Evolutionary conservation across 495 filamentous ascomycete genomes (phyloP), one percentile per base, ranked within the genome.

Genomic region (Amniculicola lignicola): DNA sequence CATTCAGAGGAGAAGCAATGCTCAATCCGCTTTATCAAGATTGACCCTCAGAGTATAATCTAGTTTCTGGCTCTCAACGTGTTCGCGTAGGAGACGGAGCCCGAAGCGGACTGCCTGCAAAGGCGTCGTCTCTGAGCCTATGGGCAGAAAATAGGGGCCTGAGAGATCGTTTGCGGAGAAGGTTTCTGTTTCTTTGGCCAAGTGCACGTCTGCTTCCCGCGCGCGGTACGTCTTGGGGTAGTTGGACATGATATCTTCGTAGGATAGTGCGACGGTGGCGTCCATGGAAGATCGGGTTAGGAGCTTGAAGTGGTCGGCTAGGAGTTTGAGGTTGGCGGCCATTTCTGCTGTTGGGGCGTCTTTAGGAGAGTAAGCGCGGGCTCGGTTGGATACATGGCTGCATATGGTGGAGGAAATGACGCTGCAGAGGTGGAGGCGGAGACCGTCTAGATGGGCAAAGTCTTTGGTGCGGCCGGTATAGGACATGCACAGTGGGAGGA

Each of bases 51-150:
- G 23, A 14, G 31, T 22, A 27, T 64, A 53, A 1, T 60, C 24
- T 4, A 60, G 27, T 11, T 43, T 21, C 41, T 64, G 51, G 9
- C 55, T 56, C 16, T 52, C 48, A 37, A 40, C 38, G 44, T 39
- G 57, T 42, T 64, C 61, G 3, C 28, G 22, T 23, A 64, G 51
- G 18, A 60, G 45, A 35, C 37, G 39, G 15, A 60, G 23, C 7
- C 56, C 61, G 45, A 64, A 64, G 11, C 61, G 44, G 4, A 64
- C 61, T 11, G 51, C 51, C 38, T 64, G 61, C 35, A 64, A 51
- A 2, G 61, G 61, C 2, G 57, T 56, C 1, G 57, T 64, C 27
- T 54, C 56, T 18, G 12, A 40, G 9, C 19, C 14, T 18, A 64
- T 39, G 6, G 61, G 61, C 1, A 64, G 61, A 16, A 52, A 60